Base-by-base conservation (phyloP, 257 asterid genomes). In the Handroanthus guayacan region DNA sequence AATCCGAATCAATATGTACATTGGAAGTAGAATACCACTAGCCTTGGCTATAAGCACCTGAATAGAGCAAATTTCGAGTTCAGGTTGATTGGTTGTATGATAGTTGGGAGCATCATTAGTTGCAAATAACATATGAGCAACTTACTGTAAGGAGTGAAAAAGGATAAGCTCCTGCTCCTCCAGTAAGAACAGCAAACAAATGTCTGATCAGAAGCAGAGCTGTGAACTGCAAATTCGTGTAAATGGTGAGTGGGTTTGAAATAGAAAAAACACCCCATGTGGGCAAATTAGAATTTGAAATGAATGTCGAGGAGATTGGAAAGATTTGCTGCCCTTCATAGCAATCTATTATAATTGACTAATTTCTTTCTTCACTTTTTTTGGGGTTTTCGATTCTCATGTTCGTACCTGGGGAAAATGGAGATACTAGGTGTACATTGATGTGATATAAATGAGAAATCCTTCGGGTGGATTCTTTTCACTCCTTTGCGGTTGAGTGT, bases 131-230 rank as follows among this genome's bases (percentile, higher is more conserved):
- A 38, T 11, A 62, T 1, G 16, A 70, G 68, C 17, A 11, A 82
- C 95, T 92, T 68, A 91, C 99, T 0, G 98, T 89, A 5, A 83
- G 78, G 14, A 92, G 85, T 66, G 99, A 83, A 81, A 89, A 95
- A 6, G 97, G 96, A 80, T 92, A 87, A 68, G 64, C 79, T 66
- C 78, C 87, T 41, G 85, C 77, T 71, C 81, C 94, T 78, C 84
- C 88, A 37, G 57, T 75, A 8, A 89, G 61, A 77, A 90, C 86
- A 25, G 78, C 96, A 38, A 82, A 52, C 74, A 85, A 57, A 77
- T 91, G 95, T 64, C 91, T 88, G 69, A 73, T 70, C 72, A 84
- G 79, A 36, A 81, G 86, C 67, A 84, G 63, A 76, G 86, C 86
- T 10, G 84, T 84, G 12, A 84, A 69, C 88, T 84, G 86, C 85